Evolutionary conservation across 768 basidiomycete species (phyloP), one percentile per base, ranked within the genome.

Genomic region (Udeniomyces megalosporus): DNA sequence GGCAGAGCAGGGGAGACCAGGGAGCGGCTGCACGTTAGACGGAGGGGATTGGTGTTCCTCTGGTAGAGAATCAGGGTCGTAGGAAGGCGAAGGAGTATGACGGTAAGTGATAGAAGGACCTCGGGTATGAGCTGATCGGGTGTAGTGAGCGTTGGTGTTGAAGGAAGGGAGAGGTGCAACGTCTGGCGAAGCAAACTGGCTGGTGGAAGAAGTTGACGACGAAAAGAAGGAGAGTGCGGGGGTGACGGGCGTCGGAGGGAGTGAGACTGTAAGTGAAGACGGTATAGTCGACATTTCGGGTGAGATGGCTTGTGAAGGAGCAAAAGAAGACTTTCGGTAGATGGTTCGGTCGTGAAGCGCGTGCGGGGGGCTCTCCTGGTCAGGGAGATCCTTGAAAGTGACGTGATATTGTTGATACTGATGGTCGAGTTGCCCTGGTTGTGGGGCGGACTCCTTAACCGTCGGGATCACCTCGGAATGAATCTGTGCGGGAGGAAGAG

Each of bases 61-160:
- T 3, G 60, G 24, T 8, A 17, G n/a, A 32, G 15, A 17, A 34
- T 35, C 20, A 17, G 38, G 55, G 54, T 31, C 32, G 38, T 38
- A 44, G 14, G 14, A 29, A n/a, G 49, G n/a, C 26, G 50, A 26
- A 24, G 49, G 34, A 5, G 60, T 51, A 38, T 28, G 51, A 12
- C 50, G 50, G 31, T 61, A 61, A 14, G 42, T 45, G 50, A 61
- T 53, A 44, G 51, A 53, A 12, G 60, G 24, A 4, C 60, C 60
- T 24, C 60, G 53, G 5, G 29, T n/a, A 34, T 54, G 53, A 5
- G 11, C 53, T 4, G 50, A 11, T 8, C 10, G 50, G 10, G 10
- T 14, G 12, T 51, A 11, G 24, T n/a, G 15, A 31, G 17, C n/a
- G 12, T 17, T 26, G 35, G n/a, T n/a, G 26, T 38, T 26, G 22